phyloP scores from a whole-genome alignment of 441 rosid species.

The Croton laevigatus region DNA sequence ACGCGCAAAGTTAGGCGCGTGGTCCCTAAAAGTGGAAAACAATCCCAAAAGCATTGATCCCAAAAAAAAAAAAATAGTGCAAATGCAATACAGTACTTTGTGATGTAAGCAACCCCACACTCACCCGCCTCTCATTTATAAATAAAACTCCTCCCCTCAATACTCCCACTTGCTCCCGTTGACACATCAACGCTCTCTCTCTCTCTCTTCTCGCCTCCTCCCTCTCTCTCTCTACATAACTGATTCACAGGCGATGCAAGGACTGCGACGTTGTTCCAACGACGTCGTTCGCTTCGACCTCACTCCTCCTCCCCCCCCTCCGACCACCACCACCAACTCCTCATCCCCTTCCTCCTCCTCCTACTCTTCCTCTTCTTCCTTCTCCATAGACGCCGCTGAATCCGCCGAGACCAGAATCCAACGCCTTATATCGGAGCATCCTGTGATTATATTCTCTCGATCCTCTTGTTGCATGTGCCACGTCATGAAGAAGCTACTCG shows the following conservation, averaged over 20 bases:
- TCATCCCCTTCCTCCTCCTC: constrained; percentile 25
- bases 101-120: constrained; percentile 60
- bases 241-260: constrained; percentile 54
- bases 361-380: constrained; percentile 26
- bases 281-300: constrained; percentile 47
- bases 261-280: constrained; percentile 45
- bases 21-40: constrained; percentile 8
- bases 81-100: constrained; percentile 30
- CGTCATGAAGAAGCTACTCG: constrained; percentile 75
- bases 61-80: neutral
- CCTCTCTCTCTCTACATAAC: constrained; percentile 25
- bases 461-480: constrained; percentile 95
- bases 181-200: neutral
- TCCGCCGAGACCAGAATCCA: constrained; percentile 66
- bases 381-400: constrained; percentile 76
- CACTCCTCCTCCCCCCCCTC: constrained; percentile 26
- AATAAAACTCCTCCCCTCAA: constrained; percentile 9
- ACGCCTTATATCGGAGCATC: constrained; percentile 81
- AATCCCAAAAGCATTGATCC: constrained; percentile 24
- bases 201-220: too few species aligned
- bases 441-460: constrained; percentile 79
- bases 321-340: constrained; percentile 21
- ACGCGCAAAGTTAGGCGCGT: constrained; percentile 21
- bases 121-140: neutral
- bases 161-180: constrained; percentile 11